Evolutionary conservation across 345 rosid species (phyloP), one percentile per base, ranked within the genome.

Genomic region (Eucalyptus polybractea): DNA sequence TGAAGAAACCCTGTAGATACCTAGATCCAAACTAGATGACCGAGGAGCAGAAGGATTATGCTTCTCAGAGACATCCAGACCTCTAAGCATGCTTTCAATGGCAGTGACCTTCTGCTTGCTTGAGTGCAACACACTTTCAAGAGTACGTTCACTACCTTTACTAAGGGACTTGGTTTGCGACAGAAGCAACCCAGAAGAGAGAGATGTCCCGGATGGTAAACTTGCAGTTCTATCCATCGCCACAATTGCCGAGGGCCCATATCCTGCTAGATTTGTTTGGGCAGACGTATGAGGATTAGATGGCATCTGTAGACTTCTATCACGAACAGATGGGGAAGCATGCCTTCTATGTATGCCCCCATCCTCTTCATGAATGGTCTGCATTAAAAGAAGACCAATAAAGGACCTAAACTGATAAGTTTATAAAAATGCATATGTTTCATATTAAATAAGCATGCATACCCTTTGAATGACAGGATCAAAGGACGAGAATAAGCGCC

Each of bases 101-200:
- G 99, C 99, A 93, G 96, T 94, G 90, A 98, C 99, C 94, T 97
- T 98, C 95, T 97, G 98, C 93, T 98, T 98, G 94, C 99, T 98
- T 80, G 99, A 94, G 86, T 98, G 96, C 93, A 98, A 94, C 88
- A 98, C 98, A 91, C 97, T 98, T 92, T 98, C 99, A 90, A 98
- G 93, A 93, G 97, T 98, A 89, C 99, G 99, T 87, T 96, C 99
- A 76, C 94, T 88, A 90, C 95, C 97, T 94, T 94, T 98, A 89
- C 91, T 93, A 88, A 94, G 91, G 88, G 94, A 91, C 91, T 95
- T 98, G 50, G 97, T 90, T 89, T 96, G 99, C 53, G 99, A 95
- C 86, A 95, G 91, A 89, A 94, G 93, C 93, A 95, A 89, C 85
- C 99, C 98, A 89, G 99, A 95, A 83, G 99, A 93, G 53, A 96